Percentiles rank a stretch among this genome's conserved stretches.
Conservation (phyloP, 2,329 filamentous ascomycete genomes). For the Pezicula neosporulosa region DNA sequence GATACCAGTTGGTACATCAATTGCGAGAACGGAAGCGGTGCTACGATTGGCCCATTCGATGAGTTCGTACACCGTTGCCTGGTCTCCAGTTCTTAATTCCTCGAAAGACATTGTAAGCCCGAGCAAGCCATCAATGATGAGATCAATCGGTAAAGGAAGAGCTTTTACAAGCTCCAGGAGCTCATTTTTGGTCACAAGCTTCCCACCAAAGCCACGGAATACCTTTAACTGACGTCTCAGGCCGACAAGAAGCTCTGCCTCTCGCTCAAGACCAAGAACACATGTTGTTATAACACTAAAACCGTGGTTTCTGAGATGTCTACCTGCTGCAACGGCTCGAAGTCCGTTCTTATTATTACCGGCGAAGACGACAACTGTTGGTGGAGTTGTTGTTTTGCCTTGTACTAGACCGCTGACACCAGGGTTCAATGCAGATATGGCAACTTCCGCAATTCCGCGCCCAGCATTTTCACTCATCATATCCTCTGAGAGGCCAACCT, state of each 20-base stretch:
- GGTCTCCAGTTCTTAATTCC: conserved; percentile 77
- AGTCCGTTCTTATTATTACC: conserved; percentile 93
- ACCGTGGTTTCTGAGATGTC: conserved; percentile 82
- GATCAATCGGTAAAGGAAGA: conserved; percentile 62
- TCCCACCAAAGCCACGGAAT: conserved; percentile 79
- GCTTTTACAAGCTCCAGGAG: conserved; percentile 58
- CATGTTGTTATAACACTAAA: conserved; percentile 79
- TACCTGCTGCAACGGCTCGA: conserved; percentile 77
- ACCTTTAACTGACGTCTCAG: conserved; percentile 79
- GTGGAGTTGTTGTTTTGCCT: conserved; percentile 33
- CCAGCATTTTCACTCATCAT: conserved; percentile 92
- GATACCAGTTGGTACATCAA: conserved; percentile 90
- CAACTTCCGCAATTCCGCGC: conserved; percentile 81
- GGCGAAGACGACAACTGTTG: conserved; percentile 69
- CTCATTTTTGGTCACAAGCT: conserved; percentile 59
- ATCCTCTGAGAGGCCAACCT: conserved; percentile 82
- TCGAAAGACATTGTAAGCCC: conserved; percentile 87
- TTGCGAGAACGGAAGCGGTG: conserved; percentile 75
- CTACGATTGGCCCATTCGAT: conserved; percentile 93
- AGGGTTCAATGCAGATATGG: conserved; percentile 61
- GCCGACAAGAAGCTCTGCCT: conserved; percentile 75
- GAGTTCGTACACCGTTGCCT: conserved; percentile 80
- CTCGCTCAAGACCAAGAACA: conserved; percentile 79
- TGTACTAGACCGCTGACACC: conserved; percentile 28
- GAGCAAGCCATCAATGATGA: conserved; percentile 86